Conservation (phyloP, 2,329 filamentous ascomycete species). For the Cladosporium phlei region DNA sequence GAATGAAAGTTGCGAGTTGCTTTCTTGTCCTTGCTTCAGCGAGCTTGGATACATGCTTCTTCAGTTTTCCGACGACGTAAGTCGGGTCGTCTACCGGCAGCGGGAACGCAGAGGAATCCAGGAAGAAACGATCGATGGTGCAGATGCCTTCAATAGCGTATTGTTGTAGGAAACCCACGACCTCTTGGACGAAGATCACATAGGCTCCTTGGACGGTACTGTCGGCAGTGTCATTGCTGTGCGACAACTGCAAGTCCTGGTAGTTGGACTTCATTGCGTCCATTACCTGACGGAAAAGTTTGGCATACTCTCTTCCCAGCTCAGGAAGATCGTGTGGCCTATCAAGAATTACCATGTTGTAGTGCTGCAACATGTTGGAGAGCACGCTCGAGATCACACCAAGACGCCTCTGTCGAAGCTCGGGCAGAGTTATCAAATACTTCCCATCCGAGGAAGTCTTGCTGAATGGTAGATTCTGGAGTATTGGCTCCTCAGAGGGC, state of each 20-base stretch:
- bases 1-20: constrained; percentile 54
- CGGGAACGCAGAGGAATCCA: constrained; percentile 56
- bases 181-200: constrained; percentile 57
- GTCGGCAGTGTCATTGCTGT: constrained; percentile 18
- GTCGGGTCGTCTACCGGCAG: constrained; percentile 56
- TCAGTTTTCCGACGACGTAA: constrained; percentile 58
- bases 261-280: constrained; percentile 58
- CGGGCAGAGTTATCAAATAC: constrained; percentile 47
- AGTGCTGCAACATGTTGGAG: constrained; percentile 54
- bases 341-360: constrained; percentile 33
- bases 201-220: constrained; percentile 47
- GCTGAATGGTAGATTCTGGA: constrained; percentile 56
- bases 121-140: constrained; percentile 56
- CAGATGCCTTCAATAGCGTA: constrained; percentile 52
- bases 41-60: constrained; percentile 54
- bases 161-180: constrained; percentile 58
- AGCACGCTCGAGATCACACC: constrained; percentile 53
- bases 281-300: constrained; percentile 55
- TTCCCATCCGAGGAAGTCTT: constrained; percentile 31
- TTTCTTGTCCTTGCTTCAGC: constrained; percentile 45
- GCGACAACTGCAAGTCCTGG: constrained; percentile 43
- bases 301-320: constrained; percentile 44
- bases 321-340: constrained; percentile 31
- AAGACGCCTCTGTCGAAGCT: constrained; percentile 52
- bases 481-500: constrained; percentile 43